Base-by-base conservation (phyloP, 2,329 filamentous ascomycete genomes). In the Penicillium brevicompactum region DNA sequence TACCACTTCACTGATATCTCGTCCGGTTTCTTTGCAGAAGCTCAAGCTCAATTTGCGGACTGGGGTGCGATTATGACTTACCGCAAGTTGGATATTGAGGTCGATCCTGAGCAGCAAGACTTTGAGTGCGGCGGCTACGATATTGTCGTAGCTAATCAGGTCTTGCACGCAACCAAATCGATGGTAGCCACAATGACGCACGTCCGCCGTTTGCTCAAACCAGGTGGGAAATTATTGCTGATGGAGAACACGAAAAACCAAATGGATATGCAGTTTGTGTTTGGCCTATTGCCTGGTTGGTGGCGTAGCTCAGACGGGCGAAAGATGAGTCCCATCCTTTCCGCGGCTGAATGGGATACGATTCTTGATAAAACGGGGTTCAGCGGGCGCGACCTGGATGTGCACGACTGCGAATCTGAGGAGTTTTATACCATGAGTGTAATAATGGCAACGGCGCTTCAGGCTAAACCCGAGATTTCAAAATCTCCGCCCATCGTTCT, bases 1-100 rank as follows among this genome's bases (percentile, higher is more conserved):
- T 80, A 79, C 59, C 74, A 71, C 1, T 81, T 73, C 61, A 80
- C 79, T 0, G 78, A 80, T 56, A 72, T 79, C 13, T 77, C 74
- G 0, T 49, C 67, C 4, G 73, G 69, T 10, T 80, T 78, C 62
- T 79, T 81, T 53, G 69, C 70, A 22, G 18, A 18, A n/a, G 55
- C 52, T 4, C 37, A 34, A 16, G 14, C 49, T 11, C 27, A 51
- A 21, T 56, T 57, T 16, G 5, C 31, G 2, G 22, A 49, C 14
- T 59, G 55, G 59, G 42, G 27, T 9, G 46, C 49, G 30, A 49
- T 58, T 22, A 50, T 71, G 10, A 52, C 56, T 11, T 70, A 63
- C 53, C 59, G 46, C n/a, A 42, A 27, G 22, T 21, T 78, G 1
- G 65, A 77, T 52, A 63, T 77, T 27, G 68, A 73, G 18, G 49